Evolutionary conservation across 176 grass and related monocot species (phyloP).

Genomic region (Eragrostis nindensis): DNA sequence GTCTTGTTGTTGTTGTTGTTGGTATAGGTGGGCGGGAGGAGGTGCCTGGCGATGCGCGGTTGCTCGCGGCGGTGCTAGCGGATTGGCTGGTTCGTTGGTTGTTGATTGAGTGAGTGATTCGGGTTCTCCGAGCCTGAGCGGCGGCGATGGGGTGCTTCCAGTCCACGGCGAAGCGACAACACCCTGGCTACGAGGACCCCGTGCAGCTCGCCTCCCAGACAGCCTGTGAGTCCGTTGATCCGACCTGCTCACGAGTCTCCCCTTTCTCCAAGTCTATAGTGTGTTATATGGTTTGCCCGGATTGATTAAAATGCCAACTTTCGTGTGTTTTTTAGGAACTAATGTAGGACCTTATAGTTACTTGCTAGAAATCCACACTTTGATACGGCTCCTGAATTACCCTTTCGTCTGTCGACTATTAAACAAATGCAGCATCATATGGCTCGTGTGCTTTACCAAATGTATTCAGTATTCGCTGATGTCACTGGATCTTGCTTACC

Average conservation of each 20-base stretch:
- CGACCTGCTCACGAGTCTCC: background rate
- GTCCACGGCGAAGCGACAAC: constrained; percentile 64
- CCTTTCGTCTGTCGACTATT: background rate
- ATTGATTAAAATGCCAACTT: background rate
- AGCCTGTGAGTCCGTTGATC: constrained; percentile 58
- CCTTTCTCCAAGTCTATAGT: background rate
- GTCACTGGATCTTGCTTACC: constrained; percentile 12
- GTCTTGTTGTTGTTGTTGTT: no score
- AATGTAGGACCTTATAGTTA: background rate
- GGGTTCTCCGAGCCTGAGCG: background rate
- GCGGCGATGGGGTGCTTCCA: constrained; percentile 69
- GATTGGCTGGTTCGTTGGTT: background rate
- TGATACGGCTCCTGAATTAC: background rate
- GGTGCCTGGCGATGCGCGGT: background rate
- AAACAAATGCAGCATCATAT: background rate
- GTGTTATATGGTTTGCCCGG: background rate
- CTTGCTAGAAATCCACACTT: background rate
- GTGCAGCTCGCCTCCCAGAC: constrained; percentile 79
- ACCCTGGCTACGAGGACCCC: constrained; percentile 87
- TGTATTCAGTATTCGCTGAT: no score
- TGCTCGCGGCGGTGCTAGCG: background rate
- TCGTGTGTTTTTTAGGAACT: background rate
- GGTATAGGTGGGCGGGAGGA: background rate
- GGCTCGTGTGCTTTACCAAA: background rate
- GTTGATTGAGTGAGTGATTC: background rate